Conservation (phyloP, 768 basidiomycete species). For the Russula foetens region DNA sequence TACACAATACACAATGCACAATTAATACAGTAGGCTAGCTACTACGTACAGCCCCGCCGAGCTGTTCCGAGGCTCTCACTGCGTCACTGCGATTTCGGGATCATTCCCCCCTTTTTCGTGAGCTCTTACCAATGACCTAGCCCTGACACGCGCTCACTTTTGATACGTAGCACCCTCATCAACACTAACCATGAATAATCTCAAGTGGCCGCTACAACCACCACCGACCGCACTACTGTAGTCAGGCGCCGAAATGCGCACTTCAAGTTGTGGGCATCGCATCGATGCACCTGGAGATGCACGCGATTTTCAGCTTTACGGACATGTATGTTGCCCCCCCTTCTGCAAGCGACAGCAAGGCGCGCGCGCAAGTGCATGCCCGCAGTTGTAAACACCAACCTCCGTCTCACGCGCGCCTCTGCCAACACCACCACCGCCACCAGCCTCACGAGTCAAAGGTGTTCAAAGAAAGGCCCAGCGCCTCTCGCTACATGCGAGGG, state of each 20-base stretch:
- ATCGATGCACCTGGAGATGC: constrained; percentile 59
- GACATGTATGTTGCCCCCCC: constrained; percentile 42
- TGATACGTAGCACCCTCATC: not conserved
- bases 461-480: constrained; percentile 20
- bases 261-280: constrained; percentile 33
- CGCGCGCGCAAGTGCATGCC: constrained; percentile 25
- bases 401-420: not conserved
- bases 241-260: constrained; percentile 33
- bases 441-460: no score
- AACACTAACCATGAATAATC: constrained; percentile 34
- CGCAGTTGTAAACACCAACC: constrained; percentile 13
- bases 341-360: constrained; percentile 43
- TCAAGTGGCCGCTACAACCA: constrained; percentile 48
- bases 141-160: not conserved
- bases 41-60: no score
- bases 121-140: not conserved
- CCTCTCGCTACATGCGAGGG: constrained; percentile 18
- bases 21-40: no score
- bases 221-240: constrained; percentile 45
- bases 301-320: constrained; percentile 45
- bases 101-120: not conserved
- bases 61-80: no score
- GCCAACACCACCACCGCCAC: no score
- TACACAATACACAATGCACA: no score
- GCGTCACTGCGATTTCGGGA: no score